These are phyloP conservation scores for Mucuna pruriens DNA, from an alignment of 306 rosid species.

Conservation along the genomic window DNA sequence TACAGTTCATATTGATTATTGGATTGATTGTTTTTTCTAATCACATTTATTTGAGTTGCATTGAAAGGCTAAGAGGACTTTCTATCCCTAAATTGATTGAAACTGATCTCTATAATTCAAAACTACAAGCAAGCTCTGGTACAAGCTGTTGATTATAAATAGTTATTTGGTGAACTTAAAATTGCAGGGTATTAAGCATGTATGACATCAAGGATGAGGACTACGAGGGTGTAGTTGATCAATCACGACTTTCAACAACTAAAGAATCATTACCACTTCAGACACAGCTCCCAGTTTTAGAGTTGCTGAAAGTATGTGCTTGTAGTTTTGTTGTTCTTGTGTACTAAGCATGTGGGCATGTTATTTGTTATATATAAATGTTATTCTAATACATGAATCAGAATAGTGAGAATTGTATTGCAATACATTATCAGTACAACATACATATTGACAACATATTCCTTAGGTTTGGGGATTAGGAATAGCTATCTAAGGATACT, in stretches of 20 bases:
- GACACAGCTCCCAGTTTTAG: slow-evolving; percentile 84
- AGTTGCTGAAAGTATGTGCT: slow-evolving; percentile 79
- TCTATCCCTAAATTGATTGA: slow-evolving; percentile 16
- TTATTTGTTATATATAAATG: neutral
- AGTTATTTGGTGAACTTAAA: slow-evolving; percentile 24
- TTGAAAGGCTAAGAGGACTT: slow-evolving; percentile 2
- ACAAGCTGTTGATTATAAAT: neutral
- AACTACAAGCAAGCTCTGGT: slow-evolving; percentile 5
- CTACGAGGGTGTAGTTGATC: slow-evolving; percentile 66
- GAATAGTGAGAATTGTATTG: neutral
- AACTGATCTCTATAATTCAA: slow-evolving; percentile 7
- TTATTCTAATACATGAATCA: neutral
- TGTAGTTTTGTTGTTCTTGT: slow-evolving; percentile 17
- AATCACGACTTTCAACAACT: slow-evolving; percentile 64
- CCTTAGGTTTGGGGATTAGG: neutral
- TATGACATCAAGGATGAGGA: slow-evolving; percentile 88
- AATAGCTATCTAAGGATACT: neutral
- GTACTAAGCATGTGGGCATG: slow-evolving; percentile 2
- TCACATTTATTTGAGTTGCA: neutral
- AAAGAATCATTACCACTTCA: slow-evolving; percentile 75
- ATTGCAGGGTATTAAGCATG: slow-evolving; percentile 80
- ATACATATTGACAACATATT: neutral
- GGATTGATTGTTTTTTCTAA: neutral
- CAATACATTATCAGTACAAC: neutral
- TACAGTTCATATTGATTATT: slow-evolving; percentile 9